phyloP scores from a whole-genome alignment of 2,329 filamentous ascomycete genomes.

The Diplodia scrobiculata region DNA sequence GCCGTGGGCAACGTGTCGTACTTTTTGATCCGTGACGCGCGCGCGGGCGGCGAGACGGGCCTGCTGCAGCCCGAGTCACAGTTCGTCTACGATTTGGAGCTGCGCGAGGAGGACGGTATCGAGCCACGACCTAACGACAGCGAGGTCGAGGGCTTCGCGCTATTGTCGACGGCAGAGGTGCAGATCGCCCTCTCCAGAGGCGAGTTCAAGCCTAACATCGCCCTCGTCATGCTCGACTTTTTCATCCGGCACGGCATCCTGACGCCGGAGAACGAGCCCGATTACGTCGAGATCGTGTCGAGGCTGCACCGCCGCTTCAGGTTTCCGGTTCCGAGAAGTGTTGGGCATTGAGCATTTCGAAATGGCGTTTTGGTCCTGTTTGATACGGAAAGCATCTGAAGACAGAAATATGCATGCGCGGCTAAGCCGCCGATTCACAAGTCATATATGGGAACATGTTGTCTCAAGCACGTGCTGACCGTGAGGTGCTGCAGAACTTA shows the following conservation, averaged over 20 bases:
- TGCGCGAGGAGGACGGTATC: constrained; percentile 61
- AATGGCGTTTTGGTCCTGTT: not conserved
- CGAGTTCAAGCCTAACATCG: constrained; percentile 91
- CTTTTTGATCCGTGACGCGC: constrained; percentile 73
- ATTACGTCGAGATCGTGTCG: constrained; percentile 73
- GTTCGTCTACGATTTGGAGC: constrained; percentile 85
- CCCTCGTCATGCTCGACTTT: constrained; percentile 82
- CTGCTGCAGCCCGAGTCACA: constrained; percentile 88
- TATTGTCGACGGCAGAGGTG: constrained; percentile 75
- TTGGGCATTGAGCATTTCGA: not conserved
- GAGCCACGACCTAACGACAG: constrained; percentile 79
- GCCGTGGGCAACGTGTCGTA: constrained; percentile 78
- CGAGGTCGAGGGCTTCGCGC: constrained; percentile 82
- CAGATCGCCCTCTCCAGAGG: constrained; percentile 68
- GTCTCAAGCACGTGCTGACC: too few species aligned
- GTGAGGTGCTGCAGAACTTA: too few species aligned
- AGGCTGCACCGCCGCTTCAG: constrained; percentile 77
- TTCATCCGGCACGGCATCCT: constrained; percentile 82
- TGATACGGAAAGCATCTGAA: not conserved
- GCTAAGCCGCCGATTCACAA: too few species aligned
- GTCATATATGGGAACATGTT: too few species aligned
- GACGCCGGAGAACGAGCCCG: constrained; percentile 73
- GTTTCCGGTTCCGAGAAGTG: constrained; percentile 57
- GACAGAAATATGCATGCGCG: not conserved
- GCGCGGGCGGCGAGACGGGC: constrained; percentile 76